These are phyloP conservation scores for Rhizophagus sp. DNA, from an alignment of 192 early-diverging fungal species.

Conservation along the genomic window DNA sequence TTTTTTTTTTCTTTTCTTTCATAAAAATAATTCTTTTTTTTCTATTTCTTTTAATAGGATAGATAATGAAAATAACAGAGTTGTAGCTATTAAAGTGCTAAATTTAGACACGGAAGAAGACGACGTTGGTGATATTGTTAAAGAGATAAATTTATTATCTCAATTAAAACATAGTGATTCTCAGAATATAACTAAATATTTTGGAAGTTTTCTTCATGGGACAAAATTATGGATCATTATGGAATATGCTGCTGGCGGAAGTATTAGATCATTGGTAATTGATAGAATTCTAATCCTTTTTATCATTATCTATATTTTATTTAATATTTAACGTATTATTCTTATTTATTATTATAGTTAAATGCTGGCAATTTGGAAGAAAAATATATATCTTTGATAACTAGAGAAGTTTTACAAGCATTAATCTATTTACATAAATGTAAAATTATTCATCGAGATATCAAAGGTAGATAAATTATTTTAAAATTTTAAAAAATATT, in stretches of 20 bases:
- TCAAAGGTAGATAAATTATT: constrained; percentile 71
- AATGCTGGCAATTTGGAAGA: constrained; percentile 87
- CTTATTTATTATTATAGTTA: constrained; percentile 48
- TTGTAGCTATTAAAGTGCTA: constrained; percentile 96
- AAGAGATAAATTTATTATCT: constrained; percentile 90
- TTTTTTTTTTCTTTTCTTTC: not conserved
- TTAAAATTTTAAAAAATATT: not conserved
- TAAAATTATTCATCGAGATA: constrained; percentile 95
- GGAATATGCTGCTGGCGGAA: constrained; percentile 97
- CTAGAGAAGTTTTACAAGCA: constrained; percentile 84
- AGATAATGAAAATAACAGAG: constrained; percentile 71
- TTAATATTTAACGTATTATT: not conserved
- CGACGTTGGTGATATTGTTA: constrained; percentile 92
- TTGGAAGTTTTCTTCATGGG: constrained; percentile 85
- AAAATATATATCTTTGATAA: constrained; percentile 85
- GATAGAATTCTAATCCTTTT: not conserved
- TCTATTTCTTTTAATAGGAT: constrained; percentile 43
- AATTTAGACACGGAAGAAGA: constrained; percentile 97
- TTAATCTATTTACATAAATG: constrained; percentile 92
- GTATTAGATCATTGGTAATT: constrained; percentile 72
- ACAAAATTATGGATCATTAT: constrained; percentile 98
- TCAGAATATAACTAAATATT: constrained; percentile 90
- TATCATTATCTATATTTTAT: not conserved
- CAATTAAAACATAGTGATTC: constrained; percentile 80
- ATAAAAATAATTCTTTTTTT: not conserved